Evolutionary conservation across 176 grass and related monocot genomes (phyloP).

Genomic region (Hyparrhenia diplandra): DNA sequence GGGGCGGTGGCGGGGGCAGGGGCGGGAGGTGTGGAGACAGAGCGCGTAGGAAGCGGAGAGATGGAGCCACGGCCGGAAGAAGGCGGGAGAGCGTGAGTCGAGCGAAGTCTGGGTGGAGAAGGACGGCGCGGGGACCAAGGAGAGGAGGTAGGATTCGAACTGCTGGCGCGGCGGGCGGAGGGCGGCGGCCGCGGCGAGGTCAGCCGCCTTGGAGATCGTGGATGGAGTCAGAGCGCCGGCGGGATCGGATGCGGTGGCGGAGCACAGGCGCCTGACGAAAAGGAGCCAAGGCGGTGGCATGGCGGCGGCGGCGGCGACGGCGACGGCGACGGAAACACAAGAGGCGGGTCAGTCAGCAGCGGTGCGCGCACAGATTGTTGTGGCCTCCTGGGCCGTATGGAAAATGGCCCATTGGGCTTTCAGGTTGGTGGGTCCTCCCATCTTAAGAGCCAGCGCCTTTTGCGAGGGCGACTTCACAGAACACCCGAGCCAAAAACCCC

Average conservation of each 20-base stretch:
- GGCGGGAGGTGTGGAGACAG: constrained; percentile 35
- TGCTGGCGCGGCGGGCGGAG: constrained; percentile 23
- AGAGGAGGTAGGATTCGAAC: constrained; percentile 34
- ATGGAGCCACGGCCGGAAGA: constrained; percentile 22
- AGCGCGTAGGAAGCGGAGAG: constrained; percentile 58
- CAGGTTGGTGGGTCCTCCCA: not conserved
- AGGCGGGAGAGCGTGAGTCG: constrained; percentile 42
- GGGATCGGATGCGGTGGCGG: constrained; percentile 3
- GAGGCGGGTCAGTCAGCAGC: not conserved
- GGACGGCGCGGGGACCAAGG: constrained; percentile 32
- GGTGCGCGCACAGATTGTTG: not conserved
- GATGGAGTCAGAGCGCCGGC: not conserved
- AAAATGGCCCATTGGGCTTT: not conserved
- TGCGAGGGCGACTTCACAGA: not conserved
- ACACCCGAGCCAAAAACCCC: constrained; percentile 5
- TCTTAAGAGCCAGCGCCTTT: not conserved
- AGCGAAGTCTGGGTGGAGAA: constrained; percentile 54
- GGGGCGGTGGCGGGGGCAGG: not conserved
- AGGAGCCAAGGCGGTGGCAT: constrained; percentile 21
- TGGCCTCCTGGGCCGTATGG: not conserved
- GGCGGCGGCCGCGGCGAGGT: constrained; percentile 23
- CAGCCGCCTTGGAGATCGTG: constrained; percentile 17
- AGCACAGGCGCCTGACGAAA: constrained; percentile 28
- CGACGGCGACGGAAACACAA: not conserved
- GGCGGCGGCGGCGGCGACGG: not conserved